Percentiles rank a stretch among this genome's conserved stretches.
These are phyloP conservation scores for Fraxinus angustifolia DNA, from an alignment of 305 asterid species.

Conservation along the genomic window DNA sequence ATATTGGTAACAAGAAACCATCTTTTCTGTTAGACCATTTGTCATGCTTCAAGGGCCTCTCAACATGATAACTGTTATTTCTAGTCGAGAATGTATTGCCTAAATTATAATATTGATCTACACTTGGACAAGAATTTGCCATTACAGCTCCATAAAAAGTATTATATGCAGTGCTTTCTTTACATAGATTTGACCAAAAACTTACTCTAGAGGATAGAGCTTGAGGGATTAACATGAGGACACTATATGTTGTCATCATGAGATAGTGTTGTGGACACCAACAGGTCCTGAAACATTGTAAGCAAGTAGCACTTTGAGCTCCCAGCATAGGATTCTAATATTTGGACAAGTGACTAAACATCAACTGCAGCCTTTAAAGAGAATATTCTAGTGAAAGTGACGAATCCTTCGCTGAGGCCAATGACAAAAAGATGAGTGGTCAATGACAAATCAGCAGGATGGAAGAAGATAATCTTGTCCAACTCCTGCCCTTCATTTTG, in stretches of 20 bases:
- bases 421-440: too few relatives aligned
- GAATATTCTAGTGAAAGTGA: too few relatives aligned
- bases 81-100: constrained; percentile 48
- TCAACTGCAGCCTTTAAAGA: too few relatives aligned
- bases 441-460: too few relatives aligned
- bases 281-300: constrained; percentile 87
- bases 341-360: constrained; percentile 70
- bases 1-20: constrained; percentile 73
- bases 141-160: constrained; percentile 49
- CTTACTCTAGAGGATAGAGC: constrained; percentile 69
- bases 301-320: constrained; percentile 62
- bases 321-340: constrained; percentile 71
- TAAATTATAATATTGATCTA: constrained; percentile 51
- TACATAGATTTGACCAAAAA: constrained; percentile 66
- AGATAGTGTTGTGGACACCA: constrained; percentile 81
- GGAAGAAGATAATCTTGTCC: too few relatives aligned
- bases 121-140: constrained; percentile 38
- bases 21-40: constrained; percentile 86
- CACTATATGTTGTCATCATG: constrained; percentile 83
- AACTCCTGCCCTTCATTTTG: too few relatives aligned
- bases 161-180: constrained; percentile 47
- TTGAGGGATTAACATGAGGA: constrained; percentile 72
- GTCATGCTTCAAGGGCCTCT: constrained; percentile 74
- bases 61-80: constrained; percentile 48
- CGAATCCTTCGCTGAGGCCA: too few relatives aligned